Evolutionary conservation across 768 basidiomycete species (phyloP), one percentile per base, ranked within the genome.

Genomic region (Lentinula sp.): DNA sequence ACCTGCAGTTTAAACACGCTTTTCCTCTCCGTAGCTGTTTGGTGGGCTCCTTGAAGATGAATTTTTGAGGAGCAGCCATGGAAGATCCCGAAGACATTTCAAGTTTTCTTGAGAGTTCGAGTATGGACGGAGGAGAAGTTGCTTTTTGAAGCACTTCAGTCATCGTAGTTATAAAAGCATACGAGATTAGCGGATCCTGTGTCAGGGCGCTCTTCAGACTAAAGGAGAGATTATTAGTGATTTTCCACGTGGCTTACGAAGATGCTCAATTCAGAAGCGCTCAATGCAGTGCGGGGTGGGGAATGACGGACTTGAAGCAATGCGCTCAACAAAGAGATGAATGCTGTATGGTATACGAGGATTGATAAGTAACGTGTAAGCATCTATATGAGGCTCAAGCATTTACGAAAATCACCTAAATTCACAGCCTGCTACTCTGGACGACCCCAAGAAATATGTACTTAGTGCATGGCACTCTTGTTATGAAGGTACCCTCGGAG

Each of bases 1-100:
- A 65, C 67, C 67, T 65, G 66, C 68, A 68, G 57, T 68, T 68
- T 10, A 65, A 53, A 61, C 68, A 68, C n/a, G 67, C 67, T 49
- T 67, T 64, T 0, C 67, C 67, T n/a, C 67, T 63, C 35, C 64
- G 57, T 8, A 68, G 61, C 15, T 64, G 66, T 48, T 65, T 65
- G 4, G 62, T 64, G 5, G 65, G 65, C 23, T 66, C 64, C 46
- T 65, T 67, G 23, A 60, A 60, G 11, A 60, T 34, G 50, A 40
- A 60, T 37, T 52, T 34, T 52, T 28, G 31, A 21, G 59, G 59
- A 16, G 18, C 9, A 32, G 16, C 23, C 9, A 59, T 32, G 46
- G 57, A 31, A 8, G 40, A 43, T 56, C 23, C n/a, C 28, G 28
- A 21, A 40, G 39, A 43, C 55, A 56, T 56, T 31, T 40, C 53